phyloP scores from a whole-genome alignment of 2,329 filamentous ascomycete genomes.

The Calonectria hongkongensis region DNA sequence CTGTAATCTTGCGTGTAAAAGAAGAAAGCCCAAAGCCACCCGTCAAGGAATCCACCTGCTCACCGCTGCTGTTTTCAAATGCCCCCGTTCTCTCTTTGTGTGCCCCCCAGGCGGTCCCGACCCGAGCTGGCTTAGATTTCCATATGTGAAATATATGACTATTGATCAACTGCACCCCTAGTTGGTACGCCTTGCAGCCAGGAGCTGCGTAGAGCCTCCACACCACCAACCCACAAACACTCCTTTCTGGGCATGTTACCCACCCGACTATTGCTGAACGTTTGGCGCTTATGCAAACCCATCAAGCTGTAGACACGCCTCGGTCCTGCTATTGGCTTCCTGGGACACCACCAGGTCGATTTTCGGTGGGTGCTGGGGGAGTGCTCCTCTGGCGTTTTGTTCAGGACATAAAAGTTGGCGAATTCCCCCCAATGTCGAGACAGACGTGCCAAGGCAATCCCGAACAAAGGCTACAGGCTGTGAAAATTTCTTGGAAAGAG shows the following conservation, averaged over 20 bases:
- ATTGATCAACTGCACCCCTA: conserved; percentile 1
- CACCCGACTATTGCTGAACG: conserved; percentile 5
- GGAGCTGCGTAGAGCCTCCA: conserved; percentile 23
- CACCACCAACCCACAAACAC: conserved; percentile 17
- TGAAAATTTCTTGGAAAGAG: background rate
- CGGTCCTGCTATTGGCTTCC: conserved; percentile 9
- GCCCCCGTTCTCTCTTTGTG: background rate
- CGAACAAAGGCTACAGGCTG: background rate
- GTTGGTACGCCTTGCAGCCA: conserved; percentile 13
- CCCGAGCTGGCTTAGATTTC: conserved; percentile 12
- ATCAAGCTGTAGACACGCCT: conserved; percentile 19
- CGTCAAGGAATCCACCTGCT: background rate
- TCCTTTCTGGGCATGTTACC: conserved; percentile 16
- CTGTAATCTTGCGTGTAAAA: conserved; percentile 21
- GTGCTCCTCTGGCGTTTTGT: conserved; percentile 4
- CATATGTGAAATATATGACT: conserved; percentile 5
- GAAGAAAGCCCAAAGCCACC: background rate
- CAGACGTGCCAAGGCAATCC: background rate
- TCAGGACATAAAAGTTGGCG: conserved; percentile 3
- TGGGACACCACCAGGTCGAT: background rate
- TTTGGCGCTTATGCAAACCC: conserved; percentile 26
- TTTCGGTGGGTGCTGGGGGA: background rate
- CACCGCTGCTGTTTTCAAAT: conserved; percentile 5
- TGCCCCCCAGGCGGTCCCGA: background rate
- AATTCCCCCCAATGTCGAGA: background rate